Conservation (phyloP, 2,329 filamentous ascomycete species). For the Epicoccum nigrum region DNA sequence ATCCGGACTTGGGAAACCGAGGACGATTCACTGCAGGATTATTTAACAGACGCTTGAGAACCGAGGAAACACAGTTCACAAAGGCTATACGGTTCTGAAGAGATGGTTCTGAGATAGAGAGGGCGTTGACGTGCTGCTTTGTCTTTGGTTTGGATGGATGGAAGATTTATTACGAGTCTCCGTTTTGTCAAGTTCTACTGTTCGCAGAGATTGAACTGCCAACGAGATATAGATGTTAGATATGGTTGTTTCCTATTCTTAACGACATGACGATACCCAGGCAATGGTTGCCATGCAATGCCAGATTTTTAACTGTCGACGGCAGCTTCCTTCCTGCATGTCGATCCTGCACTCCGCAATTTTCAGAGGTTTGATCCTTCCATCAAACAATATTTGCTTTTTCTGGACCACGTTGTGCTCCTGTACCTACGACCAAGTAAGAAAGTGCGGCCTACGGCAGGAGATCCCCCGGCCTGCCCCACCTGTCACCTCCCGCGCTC, state of each 20-base stretch:
- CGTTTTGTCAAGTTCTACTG: slow-evolving; percentile 18
- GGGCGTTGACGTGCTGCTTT: slow-evolving; percentile 1
- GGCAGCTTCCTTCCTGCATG: too few species aligned
- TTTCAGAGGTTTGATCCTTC: too few species aligned
- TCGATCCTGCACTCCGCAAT: too few species aligned
- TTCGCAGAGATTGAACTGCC: slow-evolving; percentile 8
- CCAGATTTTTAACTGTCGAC: background rate
- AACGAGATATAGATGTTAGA: background rate
- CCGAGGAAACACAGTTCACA: background rate
- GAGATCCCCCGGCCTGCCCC: slow-evolving; percentile 3
- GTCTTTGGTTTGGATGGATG: background rate
- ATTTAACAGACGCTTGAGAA: slow-evolving; percentile 15
- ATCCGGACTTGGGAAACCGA: slow-evolving; percentile 13
- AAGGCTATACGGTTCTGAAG: background rate
- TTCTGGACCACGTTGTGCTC: background rate
- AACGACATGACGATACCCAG: slow-evolving; percentile 17
- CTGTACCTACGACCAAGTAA: too few species aligned
- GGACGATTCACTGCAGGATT: slow-evolving; percentile 19
- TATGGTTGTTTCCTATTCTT: slow-evolving; percentile 1
- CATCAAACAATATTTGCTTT: too few species aligned
- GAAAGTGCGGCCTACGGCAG: background rate
- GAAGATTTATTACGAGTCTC: background rate
- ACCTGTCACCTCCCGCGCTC: background rate
- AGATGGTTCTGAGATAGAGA: background rate
- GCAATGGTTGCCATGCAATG: slow-evolving; percentile 12